Percentiles rank a stretch among this genome's conserved stretches.
phyloP scores from a whole-genome alignment of 306 rosid genomes.

The Cicer judaicum region DNA sequence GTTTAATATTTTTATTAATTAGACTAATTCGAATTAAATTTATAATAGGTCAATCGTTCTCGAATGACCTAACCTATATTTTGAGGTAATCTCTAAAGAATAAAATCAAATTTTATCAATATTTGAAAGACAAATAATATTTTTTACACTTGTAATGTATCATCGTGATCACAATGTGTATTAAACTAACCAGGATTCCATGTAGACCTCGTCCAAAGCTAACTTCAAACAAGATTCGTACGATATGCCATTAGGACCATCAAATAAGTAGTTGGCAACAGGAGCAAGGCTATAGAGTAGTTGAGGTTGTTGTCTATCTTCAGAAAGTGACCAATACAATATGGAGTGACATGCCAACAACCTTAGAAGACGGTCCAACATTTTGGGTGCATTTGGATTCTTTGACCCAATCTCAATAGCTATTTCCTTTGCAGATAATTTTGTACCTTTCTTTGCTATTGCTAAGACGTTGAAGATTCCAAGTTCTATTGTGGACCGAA shows the following conservation, averaged over 20 bases:
- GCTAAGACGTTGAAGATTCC: constrained; percentile 57
- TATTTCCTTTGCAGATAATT: constrained; percentile 52
- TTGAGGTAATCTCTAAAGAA: no score
- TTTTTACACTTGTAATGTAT: no score
- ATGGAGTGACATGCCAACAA: constrained; percentile 56
- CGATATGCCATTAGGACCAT: neutral
- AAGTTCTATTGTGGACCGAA: constrained; percentile 47
- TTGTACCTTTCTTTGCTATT: constrained; percentile 44
- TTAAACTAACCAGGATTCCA: neutral
- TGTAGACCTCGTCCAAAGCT: neutral
- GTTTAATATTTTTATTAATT: no score
- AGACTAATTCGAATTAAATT: no score
- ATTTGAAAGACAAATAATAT: no score
- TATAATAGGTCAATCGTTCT: no score
- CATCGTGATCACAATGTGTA: no score
- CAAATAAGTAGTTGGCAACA: neutral
- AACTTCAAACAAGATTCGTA: neutral
- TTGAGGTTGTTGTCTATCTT: neutral
- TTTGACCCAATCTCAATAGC: constrained; percentile 42
- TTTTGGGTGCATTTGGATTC: constrained; percentile 53
- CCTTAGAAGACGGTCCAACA: constrained; percentile 64
- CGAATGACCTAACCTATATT: no score
- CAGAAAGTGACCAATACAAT: constrained; percentile 39
- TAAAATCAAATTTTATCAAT: no score
- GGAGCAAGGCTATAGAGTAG: constrained; percentile 8